phyloP scores from a whole-genome alignment of 23 red algal genomes.

The Gracilaria domingensis region DNA sequence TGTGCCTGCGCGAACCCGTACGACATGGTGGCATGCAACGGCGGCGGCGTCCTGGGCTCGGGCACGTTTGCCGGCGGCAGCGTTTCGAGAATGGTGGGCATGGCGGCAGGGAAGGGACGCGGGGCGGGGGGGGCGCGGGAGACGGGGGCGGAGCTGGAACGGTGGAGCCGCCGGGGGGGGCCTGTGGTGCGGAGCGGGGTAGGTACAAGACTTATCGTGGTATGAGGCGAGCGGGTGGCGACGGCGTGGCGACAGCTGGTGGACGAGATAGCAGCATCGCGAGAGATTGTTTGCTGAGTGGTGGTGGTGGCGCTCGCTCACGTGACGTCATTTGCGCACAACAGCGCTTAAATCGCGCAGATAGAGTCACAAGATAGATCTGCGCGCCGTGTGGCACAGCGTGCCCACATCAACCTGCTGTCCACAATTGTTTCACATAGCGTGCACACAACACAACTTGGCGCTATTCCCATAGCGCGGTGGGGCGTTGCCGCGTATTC shows the following conservation, averaged over 20 bases:
- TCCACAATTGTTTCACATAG: no score
- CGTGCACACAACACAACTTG: no score
- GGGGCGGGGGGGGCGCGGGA: background rate
- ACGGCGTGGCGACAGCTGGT: background rate
- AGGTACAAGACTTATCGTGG: background rate
- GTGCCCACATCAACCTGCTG: no score
- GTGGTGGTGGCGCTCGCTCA: background rate
- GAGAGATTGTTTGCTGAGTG: background rate
- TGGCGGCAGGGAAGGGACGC: background rate
- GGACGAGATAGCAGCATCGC: background rate
- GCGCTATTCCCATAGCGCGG: no score
- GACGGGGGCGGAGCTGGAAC: no score
- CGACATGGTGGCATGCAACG: background rate
- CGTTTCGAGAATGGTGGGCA: constrained; percentile 7
- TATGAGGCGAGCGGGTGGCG: no score
- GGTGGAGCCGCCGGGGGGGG: background rate
- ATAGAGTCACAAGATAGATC: background rate
- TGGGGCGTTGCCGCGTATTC: no score
- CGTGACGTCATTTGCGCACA: background rate
- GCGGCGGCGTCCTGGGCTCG: constrained; percentile 18
- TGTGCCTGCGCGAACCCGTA: background rate
- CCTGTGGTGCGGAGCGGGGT: no score
- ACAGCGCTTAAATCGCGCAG: background rate
- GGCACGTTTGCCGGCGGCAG: background rate
- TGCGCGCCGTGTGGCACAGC: background rate